These are phyloP conservation scores for Phytophthora tubulina DNA, from an alignment of 352 stramenopile species.

Conservation along the genomic window DNA sequence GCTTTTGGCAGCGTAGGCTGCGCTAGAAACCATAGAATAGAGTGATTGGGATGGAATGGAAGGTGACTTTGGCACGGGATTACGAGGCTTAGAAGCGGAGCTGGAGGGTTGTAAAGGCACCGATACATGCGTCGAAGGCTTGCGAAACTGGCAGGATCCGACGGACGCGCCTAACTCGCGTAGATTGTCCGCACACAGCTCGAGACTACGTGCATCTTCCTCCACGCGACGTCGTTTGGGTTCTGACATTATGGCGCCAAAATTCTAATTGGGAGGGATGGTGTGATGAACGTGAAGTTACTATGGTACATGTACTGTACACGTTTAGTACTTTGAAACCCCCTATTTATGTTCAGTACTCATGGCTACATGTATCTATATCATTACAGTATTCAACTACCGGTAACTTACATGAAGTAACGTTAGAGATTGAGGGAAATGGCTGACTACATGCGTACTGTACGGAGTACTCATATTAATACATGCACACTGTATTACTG, in stretches of 20 bases:
- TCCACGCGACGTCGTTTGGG: conserved; percentile 37
- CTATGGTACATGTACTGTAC: too few relatives aligned
- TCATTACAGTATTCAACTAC: too few relatives aligned
- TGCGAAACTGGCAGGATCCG: conserved; percentile 37
- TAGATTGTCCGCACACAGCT: conserved; percentile 47
- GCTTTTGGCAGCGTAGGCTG: conserved; percentile 36
- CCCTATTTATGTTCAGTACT: too few relatives aligned
- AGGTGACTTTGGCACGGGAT: not conserved
- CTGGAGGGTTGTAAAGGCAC: conserved; percentile 27
- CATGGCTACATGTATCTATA: too few relatives aligned
- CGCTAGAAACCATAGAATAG: conserved; percentile 51
- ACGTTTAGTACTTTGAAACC: too few relatives aligned
- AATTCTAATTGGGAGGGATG: not conserved
- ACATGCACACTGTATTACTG: too few relatives aligned
- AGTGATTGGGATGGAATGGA: conserved; percentile 40
- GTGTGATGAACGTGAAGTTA: not conserved
- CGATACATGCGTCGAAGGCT: conserved; percentile 11
- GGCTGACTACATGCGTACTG: too few relatives aligned
- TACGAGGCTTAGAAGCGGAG: conserved; percentile 18
- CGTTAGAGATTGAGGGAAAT: too few relatives aligned
- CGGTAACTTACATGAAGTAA: too few relatives aligned
- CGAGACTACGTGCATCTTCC: conserved; percentile 37
- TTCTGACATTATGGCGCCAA: conserved; percentile 26
- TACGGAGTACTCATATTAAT: too few relatives aligned
- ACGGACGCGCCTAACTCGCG: conserved; percentile 37